Evolutionary conservation across 1,139 yeast species (phyloP).

Genomic region (Pichia sp.): DNA sequence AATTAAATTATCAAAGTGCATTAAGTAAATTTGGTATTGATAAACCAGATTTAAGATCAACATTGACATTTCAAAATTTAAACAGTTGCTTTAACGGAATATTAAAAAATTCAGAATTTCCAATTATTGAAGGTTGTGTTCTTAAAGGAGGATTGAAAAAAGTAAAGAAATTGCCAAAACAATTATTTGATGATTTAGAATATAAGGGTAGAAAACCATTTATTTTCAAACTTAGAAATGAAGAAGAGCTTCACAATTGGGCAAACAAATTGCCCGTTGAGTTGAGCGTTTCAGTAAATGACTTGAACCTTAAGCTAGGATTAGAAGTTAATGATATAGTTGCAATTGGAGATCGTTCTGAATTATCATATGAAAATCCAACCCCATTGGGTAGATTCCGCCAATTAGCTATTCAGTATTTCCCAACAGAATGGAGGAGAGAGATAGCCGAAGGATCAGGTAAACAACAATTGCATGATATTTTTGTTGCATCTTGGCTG

Average conservation of each 20-base stretch:
- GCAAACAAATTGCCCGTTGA: constrained; percentile 25
- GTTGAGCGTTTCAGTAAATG: constrained; percentile 25
- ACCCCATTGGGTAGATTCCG: constrained; percentile 89
- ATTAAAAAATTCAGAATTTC: constrained; percentile 39
- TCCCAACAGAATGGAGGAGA: constrained; percentile 48
- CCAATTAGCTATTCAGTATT: constrained; percentile 57
- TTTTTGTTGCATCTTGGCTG: constrained; percentile 78
- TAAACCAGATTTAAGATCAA: constrained; percentile 82
- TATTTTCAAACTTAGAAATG: constrained; percentile 42
- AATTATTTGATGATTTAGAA: constrained; percentile 37
- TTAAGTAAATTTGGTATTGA: constrained; percentile 79
- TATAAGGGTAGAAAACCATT: constrained; percentile 59
- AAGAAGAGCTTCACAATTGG: constrained; percentile 41
- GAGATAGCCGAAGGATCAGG: constrained; percentile 10
- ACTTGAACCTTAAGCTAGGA: constrained; percentile 33
- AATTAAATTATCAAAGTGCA: constrained; percentile 61
- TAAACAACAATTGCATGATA: constrained; percentile 18
- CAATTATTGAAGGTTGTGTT: constrained; percentile 68
- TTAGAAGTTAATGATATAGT: constrained; percentile 65
- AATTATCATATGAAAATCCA: constrained; percentile 77
- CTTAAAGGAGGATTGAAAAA: constrained; percentile 41
- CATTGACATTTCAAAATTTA: constrained; percentile 46
- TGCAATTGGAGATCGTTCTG: constrained; percentile 67
- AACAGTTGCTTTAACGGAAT: constrained; percentile 36
- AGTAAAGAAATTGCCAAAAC: constrained; percentile 32